Evolutionary conservation across 495 filamentous ascomycete genomes (phyloP), one percentile per base, ranked within the genome.

Genomic region (Hyaloscypha variabilis): DNA sequence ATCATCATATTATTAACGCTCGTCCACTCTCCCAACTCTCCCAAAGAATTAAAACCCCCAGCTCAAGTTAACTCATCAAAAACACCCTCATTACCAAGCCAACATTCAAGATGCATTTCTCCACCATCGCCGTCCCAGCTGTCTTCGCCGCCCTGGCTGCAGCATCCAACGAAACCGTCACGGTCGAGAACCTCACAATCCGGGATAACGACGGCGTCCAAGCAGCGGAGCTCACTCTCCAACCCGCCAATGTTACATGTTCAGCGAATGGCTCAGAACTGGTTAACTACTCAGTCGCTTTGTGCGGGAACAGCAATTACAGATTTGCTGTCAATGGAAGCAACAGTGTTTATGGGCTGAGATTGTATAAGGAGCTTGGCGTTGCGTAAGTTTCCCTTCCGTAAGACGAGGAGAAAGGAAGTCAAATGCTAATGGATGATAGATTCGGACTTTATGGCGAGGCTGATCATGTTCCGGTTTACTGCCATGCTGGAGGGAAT

Each of bases 61-160:
- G n/a, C 31, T 34, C 2, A 34, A 34, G 8, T 34, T 8, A 34
- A 34, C 31, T 13, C 31, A 34, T 3, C 31, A 34, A 6, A 6
- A 34, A 34, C 31, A 3, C n/a, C n/a, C n/a, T n/a, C n/a, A n/a
- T n/a, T n/a, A n/a, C n/a, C n/a, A n/a, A n/a, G n/a, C 2, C 28
- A 29, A 25, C 24, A 19, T 42, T 30, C 64, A 62, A 56, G 21
- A 66, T 66, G 64, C 64, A 51, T 56, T 66, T 61, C 58, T 66
- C 64, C 29, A 66, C 50, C 29, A 39, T 66, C 60, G 60, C 60
- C 60, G n/a, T 34, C 19, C 42, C 39, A 21, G 39, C 49, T 25
- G 23, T 62, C 60, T 62, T 62, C 60, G 26, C 36, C 23, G 49
- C 49, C 28, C 14, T 62, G 10, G 49, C 46, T 52, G 28, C 49